Conservation (phyloP, 495 filamentous ascomycete genomes). For the Durotheca rogersii region DNA sequence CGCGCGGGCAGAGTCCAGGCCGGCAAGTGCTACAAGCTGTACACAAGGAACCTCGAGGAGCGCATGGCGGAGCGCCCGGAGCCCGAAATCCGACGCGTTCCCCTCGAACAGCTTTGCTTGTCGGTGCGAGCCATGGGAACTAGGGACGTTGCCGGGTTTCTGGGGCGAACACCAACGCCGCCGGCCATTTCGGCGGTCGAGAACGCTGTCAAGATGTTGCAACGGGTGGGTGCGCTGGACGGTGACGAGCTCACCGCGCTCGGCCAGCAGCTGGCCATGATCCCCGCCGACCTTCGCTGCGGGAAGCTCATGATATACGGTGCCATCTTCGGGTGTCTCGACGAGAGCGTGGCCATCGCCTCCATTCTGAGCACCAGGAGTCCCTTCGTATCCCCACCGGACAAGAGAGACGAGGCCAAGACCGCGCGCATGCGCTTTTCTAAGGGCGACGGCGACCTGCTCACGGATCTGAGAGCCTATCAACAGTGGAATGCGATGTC, state of each 20-base stretch:
- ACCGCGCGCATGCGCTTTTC: slow-evolving; percentile 75
- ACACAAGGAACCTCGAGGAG: slow-evolving; percentile 81
- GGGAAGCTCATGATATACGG: slow-evolving; percentile 96
- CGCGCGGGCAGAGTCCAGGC: slow-evolving; percentile 89
- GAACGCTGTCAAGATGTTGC: slow-evolving; percentile 73
- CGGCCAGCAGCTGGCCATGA: slow-evolving; percentile 86
- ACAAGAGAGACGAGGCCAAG: slow-evolving; percentile 78
- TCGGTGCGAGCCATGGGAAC: slow-evolving; percentile 95
- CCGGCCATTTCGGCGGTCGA: slow-evolving; percentile 82
- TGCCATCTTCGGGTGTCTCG: slow-evolving; percentile 86
- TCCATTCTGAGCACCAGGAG: slow-evolving; percentile 81
- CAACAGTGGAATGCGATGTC: slow-evolving; percentile 73
- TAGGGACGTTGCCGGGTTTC: slow-evolving; percentile 72
- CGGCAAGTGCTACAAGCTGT: slow-evolving; percentile 93
- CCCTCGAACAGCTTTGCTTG: slow-evolving; percentile 90
- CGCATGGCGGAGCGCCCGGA: slow-evolving; percentile 85
- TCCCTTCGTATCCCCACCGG: slow-evolving; percentile 79
- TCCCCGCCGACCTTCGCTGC: slow-evolving; percentile 90
- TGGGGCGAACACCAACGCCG: slow-evolving; percentile 83
- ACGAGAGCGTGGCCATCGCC: slow-evolving; percentile 84
- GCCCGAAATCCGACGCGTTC: slow-evolving; percentile 89
- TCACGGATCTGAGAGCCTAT: slow-evolving; percentile 82
- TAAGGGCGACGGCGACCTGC: slow-evolving; percentile 75
- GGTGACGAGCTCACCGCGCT: slow-evolving; percentile 84
- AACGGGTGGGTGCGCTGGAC: slow-evolving; percentile 84